These are phyloP conservation scores for Lachnellula cervina DNA, from an alignment of 2,329 filamentous ascomycete genomes.

Conservation along the genomic window DNA sequence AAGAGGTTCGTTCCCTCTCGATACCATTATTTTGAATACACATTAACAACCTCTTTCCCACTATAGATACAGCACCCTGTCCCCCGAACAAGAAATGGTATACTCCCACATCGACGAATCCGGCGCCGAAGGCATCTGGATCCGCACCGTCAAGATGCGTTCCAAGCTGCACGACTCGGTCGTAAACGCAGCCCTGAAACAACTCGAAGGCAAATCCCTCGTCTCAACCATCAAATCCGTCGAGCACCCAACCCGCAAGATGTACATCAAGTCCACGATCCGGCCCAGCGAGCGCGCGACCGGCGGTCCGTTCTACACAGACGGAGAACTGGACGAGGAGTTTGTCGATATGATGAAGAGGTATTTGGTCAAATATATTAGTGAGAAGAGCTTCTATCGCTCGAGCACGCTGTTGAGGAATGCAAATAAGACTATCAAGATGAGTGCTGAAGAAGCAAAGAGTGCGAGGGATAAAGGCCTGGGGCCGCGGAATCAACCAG, in stretches of 20 bases:
- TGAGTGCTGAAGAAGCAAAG: conserved; percentile 40
- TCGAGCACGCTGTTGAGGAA: conserved; percentile 33
- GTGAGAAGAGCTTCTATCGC: conserved; percentile 64
- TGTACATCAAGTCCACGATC: conserved; percentile 88
- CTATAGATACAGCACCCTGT: conserved; percentile 53
- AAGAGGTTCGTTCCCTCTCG: conserved; percentile 46
- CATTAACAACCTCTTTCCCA: background rate
- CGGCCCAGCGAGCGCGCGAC: conserved; percentile 85
- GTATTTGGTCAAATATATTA: conserved; percentile 69
- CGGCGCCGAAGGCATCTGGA: conserved; percentile 84
- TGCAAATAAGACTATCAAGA: conserved; percentile 54
- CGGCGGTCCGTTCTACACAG: conserved; percentile 91
- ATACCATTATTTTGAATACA: background rate
- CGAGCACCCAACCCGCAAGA: conserved; percentile 85
- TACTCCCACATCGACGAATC: conserved; percentile 87
- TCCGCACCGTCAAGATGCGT: conserved; percentile 72
- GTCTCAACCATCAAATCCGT: conserved; percentile 90
- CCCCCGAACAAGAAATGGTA: conserved; percentile 75
- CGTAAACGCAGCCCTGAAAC: conserved; percentile 76
- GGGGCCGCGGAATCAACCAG: conserved; percentile 13
- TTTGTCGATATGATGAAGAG: conserved; percentile 76
- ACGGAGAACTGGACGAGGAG: conserved; percentile 81
- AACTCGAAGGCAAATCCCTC: conserved; percentile 73
- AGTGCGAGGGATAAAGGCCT: conserved; percentile 24
- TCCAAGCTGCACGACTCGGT: conserved; percentile 80